These are phyloP conservation scores for Moesziomyces sp. DNA, from an alignment of 1,284 basidiomycete species.

Conservation along the genomic window DNA sequence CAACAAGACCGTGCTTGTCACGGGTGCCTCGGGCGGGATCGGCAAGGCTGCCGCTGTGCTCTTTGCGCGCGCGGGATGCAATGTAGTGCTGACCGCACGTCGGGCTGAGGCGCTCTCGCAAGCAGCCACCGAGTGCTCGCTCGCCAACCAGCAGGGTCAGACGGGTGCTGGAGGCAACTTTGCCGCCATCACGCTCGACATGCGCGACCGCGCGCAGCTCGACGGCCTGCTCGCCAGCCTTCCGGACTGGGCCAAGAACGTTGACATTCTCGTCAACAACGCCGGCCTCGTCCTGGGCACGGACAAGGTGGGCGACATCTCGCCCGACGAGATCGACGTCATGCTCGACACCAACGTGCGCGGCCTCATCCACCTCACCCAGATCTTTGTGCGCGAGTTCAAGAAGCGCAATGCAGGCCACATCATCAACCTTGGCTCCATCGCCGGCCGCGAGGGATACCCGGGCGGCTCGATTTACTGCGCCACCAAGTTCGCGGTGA, in stretches of 20 bases:
- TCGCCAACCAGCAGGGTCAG: slow-evolving; percentile 78
- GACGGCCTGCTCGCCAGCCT: slow-evolving; percentile 45
- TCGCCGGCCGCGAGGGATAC: slow-evolving; percentile 91
- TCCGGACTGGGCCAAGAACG: slow-evolving; percentile 60
- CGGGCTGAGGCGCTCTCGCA: slow-evolving; percentile 66
- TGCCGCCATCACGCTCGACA: slow-evolving; percentile 57
- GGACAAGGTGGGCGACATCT: slow-evolving; percentile 83
- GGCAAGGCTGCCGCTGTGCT: slow-evolving; percentile 69
- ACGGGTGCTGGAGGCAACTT: slow-evolving; percentile 71
- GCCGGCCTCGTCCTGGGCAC: slow-evolving; percentile 81
- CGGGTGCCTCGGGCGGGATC: slow-evolving; percentile 85
- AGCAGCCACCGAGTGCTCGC: slow-evolving; percentile 71
- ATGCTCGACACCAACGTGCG: slow-evolving; percentile 96
- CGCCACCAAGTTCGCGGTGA: slow-evolving; percentile 84
- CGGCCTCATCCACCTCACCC: slow-evolving; percentile 84
- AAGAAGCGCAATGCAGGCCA: slow-evolving; percentile 87
- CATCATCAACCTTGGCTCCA: slow-evolving; percentile 93
- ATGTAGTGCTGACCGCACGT: slow-evolving; percentile 69
- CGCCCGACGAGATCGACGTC: slow-evolving; percentile 76
- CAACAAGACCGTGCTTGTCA: slow-evolving; percentile 86
- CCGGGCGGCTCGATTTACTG: slow-evolving; percentile 69
- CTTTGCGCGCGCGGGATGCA: slow-evolving; percentile 68
- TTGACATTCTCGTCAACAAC: slow-evolving; percentile 66
- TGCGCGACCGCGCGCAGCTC: slow-evolving; percentile 50
- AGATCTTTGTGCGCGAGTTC: slow-evolving; percentile 78